Base-by-base conservation (phyloP, 441 rosid species). In the Erodium chrysanthum region DNA sequence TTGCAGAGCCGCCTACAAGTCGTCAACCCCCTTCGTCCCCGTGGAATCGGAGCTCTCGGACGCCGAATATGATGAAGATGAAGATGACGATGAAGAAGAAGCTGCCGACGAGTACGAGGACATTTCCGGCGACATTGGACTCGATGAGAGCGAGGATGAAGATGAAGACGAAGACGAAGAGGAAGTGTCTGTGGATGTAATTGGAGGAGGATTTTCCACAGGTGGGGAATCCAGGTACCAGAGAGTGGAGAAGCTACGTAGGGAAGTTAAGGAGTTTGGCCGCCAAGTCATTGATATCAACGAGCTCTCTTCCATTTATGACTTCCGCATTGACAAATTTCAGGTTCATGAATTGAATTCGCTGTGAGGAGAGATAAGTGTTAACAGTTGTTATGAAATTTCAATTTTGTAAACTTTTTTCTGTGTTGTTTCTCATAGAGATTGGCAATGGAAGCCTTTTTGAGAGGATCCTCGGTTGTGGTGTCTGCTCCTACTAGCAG, bases 401-500 rank as follows among this genome's bases (percentile, higher is more conserved):
- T 15, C 37, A 15, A 46, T 25, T 4, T 52, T 54, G 44, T 54
- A 4, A n/a, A 0, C 1, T 7, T 22, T 27, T 12, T 21, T 21
- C 18, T 20, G 9, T 0, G 27, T 20, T 66, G 56, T 64, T 11
- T 12, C n/a, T 61, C 7, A 10, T 75, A 93, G 98, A 78, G 96
- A 60, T 78, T 80, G 81, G 93, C 98, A 0, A 76, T 91, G 68
- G 87, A 89, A 72, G 96, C 93, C n/a, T 85, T 89, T 69, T 78
- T 91, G 59, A 83, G 91, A 72, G 95, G 95, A 23, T 88, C 90
- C 0, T 93, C 97, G 18, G 95, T 89, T 17, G 96, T 93, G 80
- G 96, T 93, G 66, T 93, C 98, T 74, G 97, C 97, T 56, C 98
- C 98, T 0, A 93, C 98, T 0, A 89, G 98, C 72, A 85, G 97